Conservation (phyloP, 1,284 basidiomycete species). For the Mrakiaceae sp. region DNA sequence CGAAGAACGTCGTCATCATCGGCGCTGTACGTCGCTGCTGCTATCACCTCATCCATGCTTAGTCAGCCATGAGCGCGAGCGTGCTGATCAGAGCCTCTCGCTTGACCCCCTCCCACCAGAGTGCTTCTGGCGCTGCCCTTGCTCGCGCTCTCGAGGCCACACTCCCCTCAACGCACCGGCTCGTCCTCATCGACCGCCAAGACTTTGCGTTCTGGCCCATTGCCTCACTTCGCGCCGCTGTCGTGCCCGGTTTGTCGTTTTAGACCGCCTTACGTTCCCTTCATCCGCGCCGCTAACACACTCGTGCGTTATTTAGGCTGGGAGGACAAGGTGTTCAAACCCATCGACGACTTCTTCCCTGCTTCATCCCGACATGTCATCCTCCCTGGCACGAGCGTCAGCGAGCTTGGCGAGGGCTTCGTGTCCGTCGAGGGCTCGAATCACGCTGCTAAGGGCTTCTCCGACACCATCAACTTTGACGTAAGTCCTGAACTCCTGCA, state of each 20-base stretch:
- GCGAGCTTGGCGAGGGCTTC: constrained; percentile 27
- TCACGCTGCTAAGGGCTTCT: constrained; percentile 27
- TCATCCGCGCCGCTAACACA: too few species aligned
- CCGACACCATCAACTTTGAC: constrained; percentile 30
- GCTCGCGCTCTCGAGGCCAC: constrained; percentile 28
- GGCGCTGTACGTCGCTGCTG: constrained; percentile 7
- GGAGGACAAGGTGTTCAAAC: constrained; percentile 30
- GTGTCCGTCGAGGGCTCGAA: constrained; percentile 29
- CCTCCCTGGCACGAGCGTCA: constrained; percentile 24
- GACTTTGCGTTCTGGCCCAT: constrained; percentile 32
- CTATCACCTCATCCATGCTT: neutral
- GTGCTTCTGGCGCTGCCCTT: constrained; percentile 26
- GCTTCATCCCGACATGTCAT: constrained; percentile 26
- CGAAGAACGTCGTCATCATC: constrained; percentile 12
- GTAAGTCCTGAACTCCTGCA: constrained; percentile 21
- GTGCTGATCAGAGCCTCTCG: neutral
- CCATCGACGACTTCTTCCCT: constrained; percentile 30
- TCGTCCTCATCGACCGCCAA: constrained; percentile 36
- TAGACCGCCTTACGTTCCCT: too few species aligned
- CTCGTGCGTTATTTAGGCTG: constrained; percentile 24
- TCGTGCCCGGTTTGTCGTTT: constrained; percentile 30
- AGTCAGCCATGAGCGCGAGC: neutral
- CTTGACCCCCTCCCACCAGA: constrained; percentile 21
- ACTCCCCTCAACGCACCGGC: constrained; percentile 32
- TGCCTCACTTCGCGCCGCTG: constrained; percentile 32